Base-by-base conservation (phyloP, 2,329 filamentous ascomycete species). In the Dactylellina haptotyla region DNA sequence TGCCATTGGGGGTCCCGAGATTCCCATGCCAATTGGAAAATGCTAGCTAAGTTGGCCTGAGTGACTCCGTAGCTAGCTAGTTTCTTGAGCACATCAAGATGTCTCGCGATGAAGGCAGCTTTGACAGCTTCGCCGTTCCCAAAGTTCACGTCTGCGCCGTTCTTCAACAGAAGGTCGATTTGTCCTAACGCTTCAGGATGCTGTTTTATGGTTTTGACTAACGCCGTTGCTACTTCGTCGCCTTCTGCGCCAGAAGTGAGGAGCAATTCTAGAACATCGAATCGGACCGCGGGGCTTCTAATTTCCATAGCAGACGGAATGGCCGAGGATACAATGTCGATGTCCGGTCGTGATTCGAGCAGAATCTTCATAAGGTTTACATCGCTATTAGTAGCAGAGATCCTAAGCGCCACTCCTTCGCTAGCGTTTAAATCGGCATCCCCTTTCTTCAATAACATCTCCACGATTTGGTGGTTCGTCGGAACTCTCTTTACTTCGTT, bases 141-240 rank as follows among this genome's bases (percentile, higher is more conserved):
- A 43, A 73, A 73, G 26, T 73, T 66, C 20, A 73, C 69, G 37
- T 73, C 54, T 0, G 61, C 69, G 10, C 69, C 69, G 23, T 73
- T 43, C 23, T 61, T 57, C 20, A 73, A 30, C 3, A 73, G 48
- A 1, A 73, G 20, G 10, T 65, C 61, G 14, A 73, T 62, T 26
- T 73, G 69, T 20, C 69, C 69, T 8, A 73, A n/a, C 14, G 69
- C 69, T 18, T 73, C 69, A 9, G 69, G 69, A 14, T 62, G 61
- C 16, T 66, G 61, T 30, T 56, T 43, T 43, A 73, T 57, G 12
- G 69, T 73, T 23, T 59, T 65, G 3, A 73, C 61, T 12, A 73
- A 48, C 10, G 69, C 69, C 16, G 48, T 62, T 1, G 69, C 66
- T 14, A 73, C 48, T 10, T 73, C 69, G n/a, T 73, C 69, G 2